phyloP scores from a whole-genome alignment of 2,329 filamentous ascomycete species.

The Calonectria henricotiae region DNA sequence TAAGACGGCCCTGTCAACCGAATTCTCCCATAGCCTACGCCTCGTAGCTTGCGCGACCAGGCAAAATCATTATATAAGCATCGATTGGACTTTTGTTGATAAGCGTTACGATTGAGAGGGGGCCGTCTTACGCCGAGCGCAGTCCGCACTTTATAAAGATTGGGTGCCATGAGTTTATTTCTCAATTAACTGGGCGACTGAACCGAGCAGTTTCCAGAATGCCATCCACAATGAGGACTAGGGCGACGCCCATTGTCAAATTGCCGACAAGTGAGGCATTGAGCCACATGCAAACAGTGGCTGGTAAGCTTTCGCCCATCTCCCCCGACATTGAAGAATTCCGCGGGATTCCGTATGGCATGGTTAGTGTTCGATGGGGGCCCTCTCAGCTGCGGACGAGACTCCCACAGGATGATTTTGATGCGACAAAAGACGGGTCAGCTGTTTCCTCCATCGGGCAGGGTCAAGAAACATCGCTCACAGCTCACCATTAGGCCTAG shows the following conservation, averaged over 20 bases:
- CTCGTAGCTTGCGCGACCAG: too few relatives aligned
- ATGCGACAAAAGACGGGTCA: slow-evolving; percentile 22
- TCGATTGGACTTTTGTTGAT: too few relatives aligned
- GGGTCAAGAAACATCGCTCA: neutral
- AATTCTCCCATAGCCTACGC: too few relatives aligned
- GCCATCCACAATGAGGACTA: neutral
- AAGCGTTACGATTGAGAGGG: too few relatives aligned
- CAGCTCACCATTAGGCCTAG: neutral
- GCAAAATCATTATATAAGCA: too few relatives aligned
- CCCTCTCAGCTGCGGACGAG: neutral
- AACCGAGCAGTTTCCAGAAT: neutral
- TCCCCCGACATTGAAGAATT: slow-evolving; percentile 23
- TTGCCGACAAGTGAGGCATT: neutral
- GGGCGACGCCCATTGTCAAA: neutral
- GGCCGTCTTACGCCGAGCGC: neutral
- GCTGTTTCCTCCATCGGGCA: neutral
- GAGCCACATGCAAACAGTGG: neutral
- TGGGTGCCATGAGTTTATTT: neutral
- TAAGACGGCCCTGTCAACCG: too few relatives aligned
- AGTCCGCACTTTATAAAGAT: neutral
- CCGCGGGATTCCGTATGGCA: slow-evolving; percentile 14
- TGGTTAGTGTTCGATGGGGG: neutral
- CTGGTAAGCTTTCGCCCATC: neutral
- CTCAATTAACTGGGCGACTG: neutral
- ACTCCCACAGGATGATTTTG: slow-evolving; percentile 16